Evolutionary conservation across 2,329 filamentous ascomycete genomes (phyloP), one percentile per base, ranked within the genome.

Genomic region (Phialophora expanda): DNA sequence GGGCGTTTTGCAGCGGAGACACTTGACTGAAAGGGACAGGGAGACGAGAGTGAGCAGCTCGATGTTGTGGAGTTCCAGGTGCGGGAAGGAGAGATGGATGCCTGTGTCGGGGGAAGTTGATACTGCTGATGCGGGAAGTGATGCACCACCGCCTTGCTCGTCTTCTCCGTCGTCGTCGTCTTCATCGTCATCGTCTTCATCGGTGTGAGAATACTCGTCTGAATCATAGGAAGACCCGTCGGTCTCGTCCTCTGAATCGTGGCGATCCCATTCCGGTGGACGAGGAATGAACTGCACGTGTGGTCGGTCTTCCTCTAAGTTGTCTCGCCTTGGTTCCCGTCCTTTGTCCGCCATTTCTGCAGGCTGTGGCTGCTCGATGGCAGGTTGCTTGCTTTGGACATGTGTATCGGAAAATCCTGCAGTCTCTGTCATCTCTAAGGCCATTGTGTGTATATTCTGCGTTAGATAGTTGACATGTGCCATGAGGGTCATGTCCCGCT

Each of bases 31-130:
- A 68, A 95, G 81, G 65, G 86, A 88, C 34, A 95, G 79, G 26
- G 85, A 82, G 0, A 84, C 81, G 1, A 94, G 78, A 71, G 93
- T 87, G 8, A 96, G 81, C 1, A 95, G 78, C 73, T 95, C 91
- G 66, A 95, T 89, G 44, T 89, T 86, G 74, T 92, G 85, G 1
- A 96, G 84, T 73, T 94, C 90, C 65, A 95, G 80, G 28, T 85
- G 87, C 0, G 92, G 92, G 72, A 95, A 92, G 0, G 89, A 92
- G 7, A 96, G 82, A 61, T 90, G 86, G n/a, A 91, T 90, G 26
- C 91, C 91, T 26, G 63, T 67, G 30, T 70, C 70, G 6, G 64
- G 26, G 9, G 64, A 61, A n/a, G 74, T 61, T 32, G 71, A 56
- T 17, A 20, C 28, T 34, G 53, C 28, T 26, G 62, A 41, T 38